Evolutionary conservation across 495 filamentous ascomycete genomes (phyloP).

Genomic region (Diplogelasinospora grovesii): DNA sequence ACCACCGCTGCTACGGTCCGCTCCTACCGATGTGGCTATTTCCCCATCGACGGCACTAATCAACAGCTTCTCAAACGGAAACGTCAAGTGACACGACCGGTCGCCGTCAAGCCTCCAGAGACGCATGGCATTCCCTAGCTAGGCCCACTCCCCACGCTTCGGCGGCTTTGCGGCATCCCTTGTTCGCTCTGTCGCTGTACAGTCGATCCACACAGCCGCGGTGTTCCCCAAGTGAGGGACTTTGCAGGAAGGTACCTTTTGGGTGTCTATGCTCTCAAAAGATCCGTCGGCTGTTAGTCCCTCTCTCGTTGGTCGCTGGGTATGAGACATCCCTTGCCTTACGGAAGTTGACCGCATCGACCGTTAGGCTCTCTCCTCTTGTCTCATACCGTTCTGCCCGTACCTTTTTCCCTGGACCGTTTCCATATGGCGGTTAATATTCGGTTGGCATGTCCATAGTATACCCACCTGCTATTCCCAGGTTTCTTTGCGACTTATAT

Average conservation of each 20-base stretch:
- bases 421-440: no score
- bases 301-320: no score
- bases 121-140: conserved; percentile 6
- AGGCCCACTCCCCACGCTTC: conserved; percentile 21
- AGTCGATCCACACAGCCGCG: conserved; percentile 5
- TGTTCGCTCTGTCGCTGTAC: conserved; percentile 9
- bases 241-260: conserved; percentile 10
- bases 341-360: no score
- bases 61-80: conserved; percentile 10
- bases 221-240: conserved; percentile 10
- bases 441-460: no score
- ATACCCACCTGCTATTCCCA: no score
- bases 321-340: no score
- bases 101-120: conserved; percentile 3
- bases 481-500: no score
- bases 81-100: conserved; percentile 27
- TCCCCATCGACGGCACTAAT: conserved; percentile 20
- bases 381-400: no score
- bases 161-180: conserved; percentile 25
- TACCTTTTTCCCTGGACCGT: no score
- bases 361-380: no score
- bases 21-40: conserved; percentile 38
- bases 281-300: conserved; percentile 3
- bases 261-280: conserved; percentile 1
- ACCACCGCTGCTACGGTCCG: conserved; percentile 39